A percentile compares a stretch with the other conserved stretches of the same genome.
phyloP scores from a whole-genome alignment of 768 basidiomycete genomes.

The Leucogyrophana mollusca region DNA sequence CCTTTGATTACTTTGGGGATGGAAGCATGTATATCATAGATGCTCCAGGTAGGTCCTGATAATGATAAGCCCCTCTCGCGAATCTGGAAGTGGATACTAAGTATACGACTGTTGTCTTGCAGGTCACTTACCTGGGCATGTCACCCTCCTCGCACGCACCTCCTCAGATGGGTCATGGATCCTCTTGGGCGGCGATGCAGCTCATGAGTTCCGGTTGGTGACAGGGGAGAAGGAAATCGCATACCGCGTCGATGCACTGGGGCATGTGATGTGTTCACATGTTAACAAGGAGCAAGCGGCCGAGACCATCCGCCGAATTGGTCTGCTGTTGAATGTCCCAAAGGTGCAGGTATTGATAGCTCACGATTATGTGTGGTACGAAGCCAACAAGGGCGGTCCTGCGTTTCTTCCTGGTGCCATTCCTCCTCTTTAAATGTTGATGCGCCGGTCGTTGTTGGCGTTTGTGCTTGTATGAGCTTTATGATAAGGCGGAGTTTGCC shows the following conservation, averaged over 20 bases:
- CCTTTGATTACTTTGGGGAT: conserved; percentile 55
- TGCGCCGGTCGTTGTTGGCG: too few species aligned
- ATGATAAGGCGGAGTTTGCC: too few species aligned
- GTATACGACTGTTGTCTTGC: background rate
- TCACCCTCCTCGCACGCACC: conserved; percentile 54
- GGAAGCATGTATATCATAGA: conserved; percentile 60
- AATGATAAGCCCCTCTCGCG: too few species aligned
- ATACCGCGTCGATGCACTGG: conserved; percentile 18
- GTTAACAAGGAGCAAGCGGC: conserved; percentile 38
- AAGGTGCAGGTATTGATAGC: conserved; percentile 46
- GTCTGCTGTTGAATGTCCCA: conserved; percentile 34
- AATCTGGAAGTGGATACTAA: background rate
- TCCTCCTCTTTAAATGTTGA: background rate
- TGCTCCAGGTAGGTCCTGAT: conserved; percentile 35
- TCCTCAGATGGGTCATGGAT: conserved; percentile 54
- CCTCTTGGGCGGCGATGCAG: conserved; percentile 54
- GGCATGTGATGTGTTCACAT: conserved; percentile 38
- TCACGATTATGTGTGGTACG: conserved; percentile 52
- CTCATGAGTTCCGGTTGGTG: conserved; percentile 53
- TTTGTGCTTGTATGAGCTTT: too few species aligned
- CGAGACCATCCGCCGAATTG: conserved; percentile 38
- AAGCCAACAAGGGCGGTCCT: conserved; percentile 37
- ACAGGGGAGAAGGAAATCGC: conserved; percentile 43
- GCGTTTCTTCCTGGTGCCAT: conserved; percentile 24
- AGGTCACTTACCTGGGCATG: conserved; percentile 54